Base-by-base conservation (phyloP, 306 rosid species). In the Sicyos edulis region DNA sequence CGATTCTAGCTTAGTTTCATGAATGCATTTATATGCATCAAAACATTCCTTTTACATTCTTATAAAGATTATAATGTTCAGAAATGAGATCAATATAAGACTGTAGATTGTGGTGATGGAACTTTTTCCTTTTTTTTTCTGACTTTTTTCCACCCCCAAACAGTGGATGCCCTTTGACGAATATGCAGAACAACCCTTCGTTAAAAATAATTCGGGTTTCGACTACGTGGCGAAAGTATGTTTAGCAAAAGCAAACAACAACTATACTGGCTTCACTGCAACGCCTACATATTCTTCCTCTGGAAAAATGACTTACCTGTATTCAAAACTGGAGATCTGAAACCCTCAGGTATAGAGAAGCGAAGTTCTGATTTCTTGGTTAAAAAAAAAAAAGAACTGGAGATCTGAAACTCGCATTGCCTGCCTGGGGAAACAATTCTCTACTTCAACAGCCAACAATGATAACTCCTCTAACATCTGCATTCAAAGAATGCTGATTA, bases 141-240 rank as follows among this genome's bases (percentile, higher is more conserved):
- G 69, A 63, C 71, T 32, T 6, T 40, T 6, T 40, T 6, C 29
- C 17, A 11, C 8, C 17, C 37, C 5, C 3, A 67, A 67, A 44
- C 88, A 92, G 96, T 89, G 97, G 97, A 92, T 92, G 95, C 78
- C 86, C 9, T 34, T 85, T 76, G 82, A 80, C 58, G 97, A 92
- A 7, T 92, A 89, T 76, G 83, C 73, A 74, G 91, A 86, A 13
- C 97, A 92, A 60, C 83, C 95, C 17, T 88, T 88, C 70, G 76
- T 86, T 9, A 44, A 45, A 75, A 32, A 72, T 14, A 70, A 79
- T 53, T 80, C 87, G 56, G 24, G 58, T 15, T 92, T 88, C 74
- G 59, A 83, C 47, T 79, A 80, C 55, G 29, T 92, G 14, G 73
- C 89, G 3, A 78, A 89, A 76, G 68, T 90, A 40, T 80, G 89